Evolutionary conservation across 208 protist species (phyloP).

Genomic region (Trypanosoma cruzi): DNA sequence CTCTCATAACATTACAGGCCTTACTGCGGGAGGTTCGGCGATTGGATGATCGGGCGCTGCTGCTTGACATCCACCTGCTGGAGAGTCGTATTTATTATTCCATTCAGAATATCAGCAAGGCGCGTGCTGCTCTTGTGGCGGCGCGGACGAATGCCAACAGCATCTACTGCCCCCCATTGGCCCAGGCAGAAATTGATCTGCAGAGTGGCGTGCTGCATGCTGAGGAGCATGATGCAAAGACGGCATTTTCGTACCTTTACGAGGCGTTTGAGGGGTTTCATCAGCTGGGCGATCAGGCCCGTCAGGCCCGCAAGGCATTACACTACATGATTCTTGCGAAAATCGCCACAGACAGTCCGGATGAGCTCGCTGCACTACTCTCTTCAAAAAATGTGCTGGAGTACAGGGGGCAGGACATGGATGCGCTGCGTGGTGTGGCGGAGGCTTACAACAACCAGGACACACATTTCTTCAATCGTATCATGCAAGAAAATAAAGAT

Average conservation of each 20-base stretch:
- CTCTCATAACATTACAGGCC: conserved; percentile 75
- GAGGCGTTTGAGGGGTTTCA: conserved; percentile 98
- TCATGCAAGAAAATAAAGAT: conserved; percentile 52
- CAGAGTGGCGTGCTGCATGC: conserved; percentile 97
- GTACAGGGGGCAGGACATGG: conserved; percentile 91
- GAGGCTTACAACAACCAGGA: conserved; percentile 95
- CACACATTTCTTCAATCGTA: conserved; percentile 93
- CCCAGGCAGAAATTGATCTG: conserved; percentile 98
- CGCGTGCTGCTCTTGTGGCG: conserved; percentile 95
- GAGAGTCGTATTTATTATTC: conserved; percentile 96
- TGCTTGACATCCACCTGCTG: conserved; percentile 98
- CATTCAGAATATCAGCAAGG: conserved; percentile 93
- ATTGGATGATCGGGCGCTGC: conserved; percentile 98
- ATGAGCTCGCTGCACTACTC: conserved; percentile 82
- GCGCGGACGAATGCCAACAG: conserved; percentile 97
- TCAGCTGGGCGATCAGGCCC: conserved; percentile 80
- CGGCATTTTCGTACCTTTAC: conserved; percentile 98
- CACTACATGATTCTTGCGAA: conserved; percentile 99
- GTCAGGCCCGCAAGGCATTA: conserved; percentile 86
- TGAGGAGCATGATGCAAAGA: conserved; percentile 98
- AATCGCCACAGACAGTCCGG: conserved; percentile 81
- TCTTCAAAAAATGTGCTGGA: conserved; percentile 91
- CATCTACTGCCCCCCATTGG: conserved; percentile 98
- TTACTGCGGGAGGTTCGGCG: conserved; percentile 96
- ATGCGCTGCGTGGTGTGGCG: conserved; percentile 95